phyloP scores from a whole-genome alignment of 345 rosid genomes.

The Mangifera indica region DNA sequence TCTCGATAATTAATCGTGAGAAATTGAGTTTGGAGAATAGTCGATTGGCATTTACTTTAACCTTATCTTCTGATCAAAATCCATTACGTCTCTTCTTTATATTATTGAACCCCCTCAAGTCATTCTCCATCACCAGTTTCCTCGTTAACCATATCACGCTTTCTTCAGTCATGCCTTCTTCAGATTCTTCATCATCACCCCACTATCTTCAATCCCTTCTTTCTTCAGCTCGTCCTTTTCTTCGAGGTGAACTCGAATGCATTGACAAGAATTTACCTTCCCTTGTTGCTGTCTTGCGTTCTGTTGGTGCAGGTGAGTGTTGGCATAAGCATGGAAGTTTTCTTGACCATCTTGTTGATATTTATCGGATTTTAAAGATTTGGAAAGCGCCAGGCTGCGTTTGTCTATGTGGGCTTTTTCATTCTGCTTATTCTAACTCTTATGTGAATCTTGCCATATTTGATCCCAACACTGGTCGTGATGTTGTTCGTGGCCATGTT shows the following conservation, averaged over 20 bases:
- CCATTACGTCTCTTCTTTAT: background rate
- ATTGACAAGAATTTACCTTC: constrained; percentile 63
- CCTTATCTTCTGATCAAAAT: background rate
- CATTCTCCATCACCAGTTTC: too few species aligned
- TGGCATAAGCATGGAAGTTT: constrained; percentile 99
- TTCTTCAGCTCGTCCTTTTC: constrained; percentile 75
- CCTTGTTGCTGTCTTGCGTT: constrained; percentile 62
- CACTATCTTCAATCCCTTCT: constrained; percentile 38
- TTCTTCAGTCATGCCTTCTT: constrained; percentile 21
- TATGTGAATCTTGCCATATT: constrained; percentile 90
- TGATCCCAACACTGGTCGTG: constrained; percentile 80
- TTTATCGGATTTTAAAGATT: constrained; percentile 72
- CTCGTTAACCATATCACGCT: too few species aligned
- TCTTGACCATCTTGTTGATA: constrained; percentile 75
- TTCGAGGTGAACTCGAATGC: constrained; percentile 76
- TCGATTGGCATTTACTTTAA: too few species aligned
- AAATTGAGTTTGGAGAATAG: too few species aligned
- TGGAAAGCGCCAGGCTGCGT: constrained; percentile 82
- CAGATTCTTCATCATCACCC: constrained; percentile 16
- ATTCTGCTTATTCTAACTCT: constrained; percentile 94
- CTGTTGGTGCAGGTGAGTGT: constrained; percentile 98
- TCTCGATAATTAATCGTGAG: too few species aligned
- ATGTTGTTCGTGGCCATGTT: constrained; percentile 73
- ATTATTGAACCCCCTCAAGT: too few species aligned
- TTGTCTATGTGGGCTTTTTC: constrained; percentile 91